Evolutionary conservation across 805 yeast genomes (phyloP), one percentile per base, ranked within the genome.

Genomic region (Teunomyces barrocoloradensis): DNA sequence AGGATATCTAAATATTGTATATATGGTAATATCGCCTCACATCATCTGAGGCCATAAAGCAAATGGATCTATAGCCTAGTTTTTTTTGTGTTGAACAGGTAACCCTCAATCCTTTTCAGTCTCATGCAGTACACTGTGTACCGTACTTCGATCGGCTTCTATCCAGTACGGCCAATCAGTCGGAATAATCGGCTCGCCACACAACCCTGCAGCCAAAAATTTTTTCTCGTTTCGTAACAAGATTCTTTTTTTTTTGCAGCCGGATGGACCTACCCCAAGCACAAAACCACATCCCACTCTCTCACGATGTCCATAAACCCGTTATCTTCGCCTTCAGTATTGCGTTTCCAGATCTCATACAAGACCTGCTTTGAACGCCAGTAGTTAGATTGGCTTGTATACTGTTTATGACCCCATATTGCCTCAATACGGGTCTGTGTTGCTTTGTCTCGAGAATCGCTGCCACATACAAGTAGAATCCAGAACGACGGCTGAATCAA

Each of bases 321-420:
- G 21, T 53, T 44, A 43, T 66, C 58, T 50, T 69, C 65, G 11
- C 70, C 69, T 20, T 57, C 56, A 4, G 64, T 66, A 36, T 76
- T 55, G 21, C 80, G 58, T 32, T 74, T 66, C 79, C 81, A 78
- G 11, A 78, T 69, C 54, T 80, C 84, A 50, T 68, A 67, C 51
- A 79, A 60, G 23, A 79, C 69, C 55, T 80, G 85, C 53, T 78
- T 78, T 0, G 78, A 75, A 32, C 82, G 63, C 85, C 85, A 80
- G 52, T 74, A 75, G 47, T 75, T 77, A 12, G 56, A 58, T 33
- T 56, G 56, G 15, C 25, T 63, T 59, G 45, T 44, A 51, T 15
- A 53, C 42, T 28, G 36, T 38, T 54, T 57, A 35, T 66, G 63
- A 30, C 62, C 56, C 64, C 74, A 67, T 4, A 73, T 57, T 18